Base-by-base conservation (phyloP, 257 asterid genomes). In the Phtheirospermum japonicum region DNA sequence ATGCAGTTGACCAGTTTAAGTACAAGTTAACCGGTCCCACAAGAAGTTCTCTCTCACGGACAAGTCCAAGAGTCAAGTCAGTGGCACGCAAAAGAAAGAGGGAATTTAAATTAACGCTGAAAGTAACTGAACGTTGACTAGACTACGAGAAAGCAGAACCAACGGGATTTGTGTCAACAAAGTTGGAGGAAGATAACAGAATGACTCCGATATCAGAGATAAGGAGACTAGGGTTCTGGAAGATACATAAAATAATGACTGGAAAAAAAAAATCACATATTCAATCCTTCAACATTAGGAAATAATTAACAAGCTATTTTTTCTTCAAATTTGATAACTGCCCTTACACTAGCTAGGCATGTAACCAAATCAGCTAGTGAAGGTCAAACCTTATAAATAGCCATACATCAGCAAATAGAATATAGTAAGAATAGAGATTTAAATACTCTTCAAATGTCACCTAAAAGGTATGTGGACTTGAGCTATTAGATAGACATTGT, bases 401-500 rank as follows among this genome's bases (percentile, higher is more conserved):
- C 16, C 26, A 20, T 39, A 39, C 46, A 39, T 39, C 14, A 39
- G 14, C 46, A 9, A 4, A 39, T 10, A 4, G 14, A 10, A 39
- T 1, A 39, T 39, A 39, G 12, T 39, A 39, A 2, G 46, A 39
- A 39, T 13, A 39, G 46, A 10, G n/a, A 39, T 4, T 6, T 36
- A 39, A 11, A n/a, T 39, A 39, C 46, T 11, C 46, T 39, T 39
- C 12, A 39, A 11, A 6, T 10, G 9, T 39, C 14, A 10, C 46
- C 46, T 39, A 39, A 39, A 39, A 39, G 46, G 46, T 8, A 51
- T 54, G 14, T 20, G 13, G 68, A 43, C 37, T 49, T 34, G 49
- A 51, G 59, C 43, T 75, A 36, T 6, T 48, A 34, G 16, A 65
- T 13, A 20, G 68, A 49, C 19, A 54, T 9, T 42, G 55, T 59